Evolutionary conservation across 176 grass and related monocot species (phyloP).

Genomic region (Bromus sterilis): DNA sequence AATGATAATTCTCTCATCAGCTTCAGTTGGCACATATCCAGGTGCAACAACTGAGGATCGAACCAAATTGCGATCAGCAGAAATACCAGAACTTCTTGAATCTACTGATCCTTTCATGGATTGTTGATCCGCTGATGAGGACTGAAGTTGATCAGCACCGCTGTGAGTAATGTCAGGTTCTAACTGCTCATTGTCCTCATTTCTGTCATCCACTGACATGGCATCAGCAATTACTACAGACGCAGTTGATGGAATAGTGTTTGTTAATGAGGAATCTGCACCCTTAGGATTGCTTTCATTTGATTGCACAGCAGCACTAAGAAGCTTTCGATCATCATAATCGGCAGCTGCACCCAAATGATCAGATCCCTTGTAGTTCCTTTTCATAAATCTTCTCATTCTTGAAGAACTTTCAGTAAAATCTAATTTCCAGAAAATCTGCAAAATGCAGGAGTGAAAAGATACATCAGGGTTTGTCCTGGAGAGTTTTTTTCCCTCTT

Average conservation of each 20-base stretch:
- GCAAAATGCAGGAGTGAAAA: slow-evolving; percentile 16
- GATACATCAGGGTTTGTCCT: background rate
- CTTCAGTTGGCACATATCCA: slow-evolving; percentile 78
- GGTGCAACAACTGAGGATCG: slow-evolving; percentile 59
- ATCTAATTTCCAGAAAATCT: slow-evolving; percentile 96
- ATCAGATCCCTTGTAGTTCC: slow-evolving; percentile 81
- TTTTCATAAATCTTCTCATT: slow-evolving; percentile 99
- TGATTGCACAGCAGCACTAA: slow-evolving; percentile 39
- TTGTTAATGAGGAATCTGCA: slow-evolving; percentile 43
- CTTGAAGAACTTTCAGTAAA: slow-evolving; percentile 91
- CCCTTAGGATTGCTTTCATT: slow-evolving; percentile 26
- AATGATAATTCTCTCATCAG: slow-evolving; percentile 88
- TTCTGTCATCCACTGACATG: slow-evolving; percentile 78
- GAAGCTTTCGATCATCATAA: slow-evolving; percentile 72
- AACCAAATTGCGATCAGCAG: slow-evolving; percentile 67
- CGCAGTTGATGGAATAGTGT: slow-evolving; percentile 59
- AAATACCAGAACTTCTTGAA: slow-evolving; percentile 60
- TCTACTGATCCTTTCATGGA: slow-evolving; percentile 54
- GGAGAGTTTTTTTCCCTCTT: background rate
- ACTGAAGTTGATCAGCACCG: slow-evolving; percentile 53
- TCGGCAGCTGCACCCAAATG: slow-evolving; percentile 96
- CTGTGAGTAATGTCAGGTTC: slow-evolving; percentile 44
- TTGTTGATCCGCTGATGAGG: slow-evolving; percentile 45
- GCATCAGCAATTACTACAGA: slow-evolving; percentile 79
- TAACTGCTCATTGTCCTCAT: slow-evolving; percentile 69